Percentiles rank a stretch among this genome's conserved stretches.
These are phyloP conservation scores for Nematodospora anomalae DNA, from an alignment of 1,139 yeast genomes.

Conservation along the genomic window DNA sequence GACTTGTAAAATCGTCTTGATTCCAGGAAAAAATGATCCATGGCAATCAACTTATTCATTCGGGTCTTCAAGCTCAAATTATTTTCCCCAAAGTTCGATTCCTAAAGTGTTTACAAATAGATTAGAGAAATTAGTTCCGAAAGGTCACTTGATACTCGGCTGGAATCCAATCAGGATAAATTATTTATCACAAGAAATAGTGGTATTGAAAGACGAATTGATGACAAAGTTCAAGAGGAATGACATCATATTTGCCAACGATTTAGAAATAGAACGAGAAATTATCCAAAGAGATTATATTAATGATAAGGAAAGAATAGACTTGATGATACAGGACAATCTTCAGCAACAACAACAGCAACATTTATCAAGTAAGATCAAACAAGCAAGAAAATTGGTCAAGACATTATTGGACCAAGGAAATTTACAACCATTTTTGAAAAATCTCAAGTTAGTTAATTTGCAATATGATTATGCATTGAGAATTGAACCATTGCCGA, in stretches of 20 bases:
- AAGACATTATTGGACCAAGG: conserved; percentile 87
- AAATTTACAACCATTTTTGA: conserved; percentile 75
- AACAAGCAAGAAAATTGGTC: conserved; percentile 73
- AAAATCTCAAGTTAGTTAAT: conserved; percentile 58
- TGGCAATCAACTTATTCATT: conserved; percentile 78
- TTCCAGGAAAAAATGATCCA: conserved; percentile 92
- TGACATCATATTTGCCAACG: conserved; percentile 55
- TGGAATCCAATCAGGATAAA: conserved; percentile 84
- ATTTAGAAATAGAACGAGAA: conserved; percentile 32
- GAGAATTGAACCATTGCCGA: conserved; percentile 77
- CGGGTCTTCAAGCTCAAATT: conserved; percentile 57
- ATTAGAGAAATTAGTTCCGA: conserved; percentile 61
- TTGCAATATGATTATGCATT: conserved; percentile 72
- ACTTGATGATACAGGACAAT: conserved; percentile 15
- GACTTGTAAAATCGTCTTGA: conserved; percentile 54
- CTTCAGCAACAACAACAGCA: conserved; percentile 17
- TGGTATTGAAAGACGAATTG: conserved; percentile 69
- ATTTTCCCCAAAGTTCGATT: conserved; percentile 70
- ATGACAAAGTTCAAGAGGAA: conserved; percentile 71
- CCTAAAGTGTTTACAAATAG: conserved; percentile 72
- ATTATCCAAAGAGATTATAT: conserved; percentile 10
- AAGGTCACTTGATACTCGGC: conserved; percentile 47
- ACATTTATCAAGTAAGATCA: conserved; percentile 39
- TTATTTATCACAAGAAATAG: conserved; percentile 82
- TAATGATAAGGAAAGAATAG: conserved; percentile 17